Conservation (phyloP, 305 asterid species). For the Fraxinus dipetala region DNA sequence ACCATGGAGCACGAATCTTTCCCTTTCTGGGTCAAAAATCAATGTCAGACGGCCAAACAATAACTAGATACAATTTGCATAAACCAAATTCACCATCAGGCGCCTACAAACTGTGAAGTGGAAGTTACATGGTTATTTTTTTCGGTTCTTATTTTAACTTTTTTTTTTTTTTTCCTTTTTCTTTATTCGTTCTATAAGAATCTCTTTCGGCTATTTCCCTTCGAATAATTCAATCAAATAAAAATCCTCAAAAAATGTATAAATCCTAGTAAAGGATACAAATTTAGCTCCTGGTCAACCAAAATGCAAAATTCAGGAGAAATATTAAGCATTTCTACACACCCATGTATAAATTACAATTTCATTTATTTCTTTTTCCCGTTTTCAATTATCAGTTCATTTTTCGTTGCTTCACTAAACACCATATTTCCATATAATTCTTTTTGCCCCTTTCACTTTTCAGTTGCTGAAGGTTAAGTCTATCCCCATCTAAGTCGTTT, state of each 20-base stretch:
- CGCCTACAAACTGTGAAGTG: neutral
- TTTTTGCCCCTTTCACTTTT: neutral
- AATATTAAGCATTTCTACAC: constrained; percentile 1
- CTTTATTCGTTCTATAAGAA: neutral
- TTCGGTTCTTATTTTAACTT: neutral
- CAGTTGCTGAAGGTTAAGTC: neutral
- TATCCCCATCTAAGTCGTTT: neutral
- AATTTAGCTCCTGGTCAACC: neutral
- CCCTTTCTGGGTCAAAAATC: constrained; percentile 9
- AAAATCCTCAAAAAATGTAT: neutral
- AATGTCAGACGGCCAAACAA: neutral
- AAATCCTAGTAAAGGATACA: neutral
- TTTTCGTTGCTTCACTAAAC: constrained; percentile 16
- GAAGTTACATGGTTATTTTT: neutral
- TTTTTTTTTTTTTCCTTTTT: neutral
- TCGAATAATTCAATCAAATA: neutral
- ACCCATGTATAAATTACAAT: neutral
- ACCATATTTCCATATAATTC: neutral
- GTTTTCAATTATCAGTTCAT: neutral
- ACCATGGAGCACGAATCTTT: constrained; percentile 18
- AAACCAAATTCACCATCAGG: neutral
- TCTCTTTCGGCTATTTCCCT: neutral
- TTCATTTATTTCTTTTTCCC: neutral
- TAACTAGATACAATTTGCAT: neutral
- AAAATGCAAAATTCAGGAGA: neutral